phyloP scores from a whole-genome alignment of 306 rosid species.

The Dryas octopetala region DNA sequence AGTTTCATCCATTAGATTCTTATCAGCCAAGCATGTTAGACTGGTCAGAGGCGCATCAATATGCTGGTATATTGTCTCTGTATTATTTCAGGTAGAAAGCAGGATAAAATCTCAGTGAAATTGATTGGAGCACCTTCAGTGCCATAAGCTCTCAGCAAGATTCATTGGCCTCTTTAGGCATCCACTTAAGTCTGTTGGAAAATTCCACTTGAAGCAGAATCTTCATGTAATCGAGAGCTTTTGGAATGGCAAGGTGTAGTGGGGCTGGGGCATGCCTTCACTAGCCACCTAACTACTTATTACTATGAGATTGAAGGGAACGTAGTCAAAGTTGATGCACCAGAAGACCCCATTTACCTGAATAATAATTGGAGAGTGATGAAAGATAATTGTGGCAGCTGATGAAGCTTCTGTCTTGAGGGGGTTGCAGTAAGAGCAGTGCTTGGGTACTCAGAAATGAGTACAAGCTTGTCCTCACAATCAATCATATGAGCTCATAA shows the following conservation, averaged over 20 bases:
- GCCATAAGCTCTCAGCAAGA: neutral
- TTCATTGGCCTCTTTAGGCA: neutral
- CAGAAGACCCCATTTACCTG: constrained; percentile 25
- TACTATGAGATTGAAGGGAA: constrained; percentile 32
- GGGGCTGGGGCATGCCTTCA: constrained; percentile 33
- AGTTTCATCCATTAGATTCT: constrained; percentile 29
- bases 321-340: constrained; percentile 40
- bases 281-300: constrained; percentile 17
- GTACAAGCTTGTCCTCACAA: no score
- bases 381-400: constrained; percentile 7
- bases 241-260: constrained; percentile 22
- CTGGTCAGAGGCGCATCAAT: constrained; percentile 1
- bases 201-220: constrained; percentile 32
- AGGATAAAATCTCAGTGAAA: neutral
- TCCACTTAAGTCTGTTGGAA: constrained; percentile 8
- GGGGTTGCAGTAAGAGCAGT: neutral
- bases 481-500: no score
- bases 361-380: constrained; percentile 30
- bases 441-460: no score
- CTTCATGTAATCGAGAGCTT: constrained; percentile 21
- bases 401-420: neutral
- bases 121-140: constrained; percentile 14
- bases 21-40: constrained; percentile 19
- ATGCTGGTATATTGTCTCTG: neutral
- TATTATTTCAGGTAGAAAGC: neutral